Base-by-base conservation (phyloP, 768 basidiomycete genomes). In the Termitomyces sp. region DNA sequence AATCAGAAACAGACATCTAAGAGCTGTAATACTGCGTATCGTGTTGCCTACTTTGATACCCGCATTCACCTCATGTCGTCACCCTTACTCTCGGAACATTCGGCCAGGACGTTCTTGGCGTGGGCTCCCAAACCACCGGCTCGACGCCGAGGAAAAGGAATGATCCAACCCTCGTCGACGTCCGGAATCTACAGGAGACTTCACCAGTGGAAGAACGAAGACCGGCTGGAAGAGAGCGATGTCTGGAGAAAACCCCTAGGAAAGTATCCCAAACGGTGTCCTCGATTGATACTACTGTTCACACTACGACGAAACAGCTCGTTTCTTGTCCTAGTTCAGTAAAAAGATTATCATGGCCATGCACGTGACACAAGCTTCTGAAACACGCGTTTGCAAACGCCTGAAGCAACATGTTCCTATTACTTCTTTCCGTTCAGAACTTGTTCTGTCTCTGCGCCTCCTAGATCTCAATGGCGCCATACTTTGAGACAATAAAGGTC, bases 401-500 rank as follows among this genome's bases (percentile, higher is more conserved):
- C 14, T 47, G 24, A 14, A 26, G 30, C 47, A 4, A 14, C 8
- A 30, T 35, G 30, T 35, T 22, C 33, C 22, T 32, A 8, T n/a
- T 22, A 6, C 32, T 18, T 30, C 20, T 22, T 9, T 50, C 22
- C 8, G 4, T 22, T 38, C 36, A 51, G 35, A 24, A 36, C 24
- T 14, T 26, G 36, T 38, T 36, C 22, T 12, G 5, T 20, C 8
- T 33, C 8, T 14, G 9, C 9, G 9, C 16, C 7, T 36, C 9
- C 12, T 9, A 46, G 44, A 46, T 3, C 3, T 38, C 6, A 20
- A 56, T 83, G 80, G 62, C 77, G 16, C 86, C 86, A 9, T 81
- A 87, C 65, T 88, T 87, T 60, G 85, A 88, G 72, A 82, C 82
- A 10, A 83, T 85, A 56, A 86, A 82, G 75, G 86, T 86, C 66